Evolutionary conservation across 2,329 filamentous ascomycete species (phyloP).

Genomic region (Beauveria sp.): DNA sequence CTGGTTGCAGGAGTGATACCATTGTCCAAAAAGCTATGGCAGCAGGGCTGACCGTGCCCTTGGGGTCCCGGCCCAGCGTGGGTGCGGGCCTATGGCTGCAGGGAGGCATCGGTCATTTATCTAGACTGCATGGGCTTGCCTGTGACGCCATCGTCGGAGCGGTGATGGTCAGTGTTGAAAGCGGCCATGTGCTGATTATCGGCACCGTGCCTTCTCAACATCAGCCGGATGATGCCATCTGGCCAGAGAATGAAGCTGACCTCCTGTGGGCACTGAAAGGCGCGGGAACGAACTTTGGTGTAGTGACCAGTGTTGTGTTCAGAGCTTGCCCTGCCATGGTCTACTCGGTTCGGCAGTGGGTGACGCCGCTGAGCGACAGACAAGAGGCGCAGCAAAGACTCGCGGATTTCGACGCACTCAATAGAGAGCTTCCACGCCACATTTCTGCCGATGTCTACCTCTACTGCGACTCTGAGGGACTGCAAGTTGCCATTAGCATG

Average conservation of each 20-base stretch:
- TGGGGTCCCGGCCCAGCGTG: slow-evolving; percentile 53
- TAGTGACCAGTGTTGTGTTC: slow-evolving; percentile 47
- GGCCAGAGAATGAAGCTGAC: slow-evolving; percentile 40
- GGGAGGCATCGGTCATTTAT: slow-evolving; percentile 56
- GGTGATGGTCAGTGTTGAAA: slow-evolving; percentile 45
- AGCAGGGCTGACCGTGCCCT: slow-evolving; percentile 45
- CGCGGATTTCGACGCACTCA: slow-evolving; percentile 32
- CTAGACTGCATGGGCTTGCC: slow-evolving; percentile 46
- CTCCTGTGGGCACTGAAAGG: slow-evolving; percentile 52
- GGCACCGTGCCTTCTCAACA: slow-evolving; percentile 36
- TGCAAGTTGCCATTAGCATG: slow-evolving; percentile 30
- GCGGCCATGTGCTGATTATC: slow-evolving; percentile 39
- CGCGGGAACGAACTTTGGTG: slow-evolving; percentile 52
- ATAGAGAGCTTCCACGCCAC: slow-evolving; percentile 31
- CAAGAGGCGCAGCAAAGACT: slow-evolving; percentile 30
- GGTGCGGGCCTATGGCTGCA: slow-evolving; percentile 57
- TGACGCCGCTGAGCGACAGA: background rate
- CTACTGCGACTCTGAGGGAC: slow-evolving; percentile 36
- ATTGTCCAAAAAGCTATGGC: slow-evolving; percentile 41
- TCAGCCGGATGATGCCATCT: slow-evolving; percentile 31
- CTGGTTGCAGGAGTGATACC: slow-evolving; percentile 50
- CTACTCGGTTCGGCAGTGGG: background rate
- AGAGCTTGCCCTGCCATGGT: slow-evolving; percentile 25
- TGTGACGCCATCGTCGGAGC: slow-evolving; percentile 54
- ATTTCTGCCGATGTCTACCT: slow-evolving; percentile 50